A percentile compares a stretch with the other conserved stretches of the same genome.
These are phyloP conservation scores for Candida tammaniensis DNA, from an alignment of 805 yeast species.

Conservation along the genomic window DNA sequence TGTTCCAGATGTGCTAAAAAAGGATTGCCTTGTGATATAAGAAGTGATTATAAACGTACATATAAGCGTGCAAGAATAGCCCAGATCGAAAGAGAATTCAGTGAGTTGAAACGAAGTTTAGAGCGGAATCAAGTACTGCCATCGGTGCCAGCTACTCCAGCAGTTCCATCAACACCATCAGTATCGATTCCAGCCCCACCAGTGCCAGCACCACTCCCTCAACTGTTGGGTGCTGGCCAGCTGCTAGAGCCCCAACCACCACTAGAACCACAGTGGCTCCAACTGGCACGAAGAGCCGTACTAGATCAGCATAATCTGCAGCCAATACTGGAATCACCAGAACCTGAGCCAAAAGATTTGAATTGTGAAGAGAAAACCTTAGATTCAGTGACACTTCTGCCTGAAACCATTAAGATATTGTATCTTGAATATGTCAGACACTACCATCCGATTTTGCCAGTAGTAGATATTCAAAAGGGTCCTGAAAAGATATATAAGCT, in stretches of 20 bases:
- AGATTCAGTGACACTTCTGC: conserved; percentile 62
- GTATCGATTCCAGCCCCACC: conserved; percentile 2
- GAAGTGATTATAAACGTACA: conserved; percentile 83
- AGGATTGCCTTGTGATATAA: conserved; percentile 65
- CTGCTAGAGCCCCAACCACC: conserved; percentile 1
- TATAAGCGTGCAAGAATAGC: conserved; percentile 82
- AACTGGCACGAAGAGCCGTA: background rate
- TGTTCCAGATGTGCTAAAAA: conserved; percentile 81
- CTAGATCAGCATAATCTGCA: conserved; percentile 1
- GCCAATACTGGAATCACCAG: conserved; percentile 7
- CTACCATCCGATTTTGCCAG: conserved; percentile 85
- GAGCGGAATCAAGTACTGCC: conserved; percentile 24
- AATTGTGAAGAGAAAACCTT: conserved; percentile 65
- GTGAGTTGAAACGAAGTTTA: conserved; percentile 62
- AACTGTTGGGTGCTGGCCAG: no score
- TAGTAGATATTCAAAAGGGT: conserved; percentile 77
- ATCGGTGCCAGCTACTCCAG: conserved; percentile 30
- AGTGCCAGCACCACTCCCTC: no score
- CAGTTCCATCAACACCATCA: conserved; percentile 20
- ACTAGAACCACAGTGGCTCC: no score
- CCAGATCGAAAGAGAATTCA: conserved; percentile 79
- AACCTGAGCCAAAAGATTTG: conserved; percentile 25
- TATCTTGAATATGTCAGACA: conserved; percentile 68
- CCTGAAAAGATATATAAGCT: conserved; percentile 76
- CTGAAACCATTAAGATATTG: conserved; percentile 59